phyloP scores from a whole-genome alignment of 176 grass and related monocot species.

The Cenchrus americanus region DNA sequence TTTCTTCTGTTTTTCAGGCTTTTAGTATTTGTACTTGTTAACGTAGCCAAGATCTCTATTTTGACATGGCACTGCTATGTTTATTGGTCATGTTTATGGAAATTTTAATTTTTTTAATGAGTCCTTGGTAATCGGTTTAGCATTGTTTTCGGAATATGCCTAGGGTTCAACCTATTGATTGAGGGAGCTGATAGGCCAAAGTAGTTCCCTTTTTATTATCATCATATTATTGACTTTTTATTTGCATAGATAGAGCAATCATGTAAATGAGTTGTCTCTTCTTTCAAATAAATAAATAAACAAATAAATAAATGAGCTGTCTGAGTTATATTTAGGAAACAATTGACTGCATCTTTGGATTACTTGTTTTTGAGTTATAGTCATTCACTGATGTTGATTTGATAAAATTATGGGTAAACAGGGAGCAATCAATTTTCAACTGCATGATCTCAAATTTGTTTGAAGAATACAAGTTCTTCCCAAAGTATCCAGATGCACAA shows the following conservation, averaged over 20 bases:
- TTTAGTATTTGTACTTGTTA: conserved; percentile 12
- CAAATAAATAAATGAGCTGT: background rate
- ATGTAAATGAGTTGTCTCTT: conserved; percentile 4
- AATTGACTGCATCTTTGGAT: background rate
- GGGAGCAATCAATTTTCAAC: conserved; percentile 75
- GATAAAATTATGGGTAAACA: conserved; percentile 48
- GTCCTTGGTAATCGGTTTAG: background rate
- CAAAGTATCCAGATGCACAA: conserved; percentile 91
- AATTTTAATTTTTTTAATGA: background rate
- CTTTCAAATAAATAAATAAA: no score
- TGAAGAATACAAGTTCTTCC: conserved; percentile 98
- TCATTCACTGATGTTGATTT: conserved; percentile 22
- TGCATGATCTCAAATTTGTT: conserved; percentile 93
- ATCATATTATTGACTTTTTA: background rate
- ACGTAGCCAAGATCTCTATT: conserved; percentile 3
- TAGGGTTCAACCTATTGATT: background rate
- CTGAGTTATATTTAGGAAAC: conserved; percentile 4
- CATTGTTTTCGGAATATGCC: conserved; percentile 22
- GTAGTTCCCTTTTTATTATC: background rate
- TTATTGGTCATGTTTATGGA: background rate
- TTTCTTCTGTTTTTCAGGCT: conserved; percentile 3
- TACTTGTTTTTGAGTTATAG: background rate
- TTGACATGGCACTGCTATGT: conserved; percentile 1
- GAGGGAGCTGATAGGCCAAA: background rate
- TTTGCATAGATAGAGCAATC: background rate